Evolutionary conservation across 2,329 filamentous ascomycete species (phyloP).

Genomic region (Phialocephala sp.): DNA sequence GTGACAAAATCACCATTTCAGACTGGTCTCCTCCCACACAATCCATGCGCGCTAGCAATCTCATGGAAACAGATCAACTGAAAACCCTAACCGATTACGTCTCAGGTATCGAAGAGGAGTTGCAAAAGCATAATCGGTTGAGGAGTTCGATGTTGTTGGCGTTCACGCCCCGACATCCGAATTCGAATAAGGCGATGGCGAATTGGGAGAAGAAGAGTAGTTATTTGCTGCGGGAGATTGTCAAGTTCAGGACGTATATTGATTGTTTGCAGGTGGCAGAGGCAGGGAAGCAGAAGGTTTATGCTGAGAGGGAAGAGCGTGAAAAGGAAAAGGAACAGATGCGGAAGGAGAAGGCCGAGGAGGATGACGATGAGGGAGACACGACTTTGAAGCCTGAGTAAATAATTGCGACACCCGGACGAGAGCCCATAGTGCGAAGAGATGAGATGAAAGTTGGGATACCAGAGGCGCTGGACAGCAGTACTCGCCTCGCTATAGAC

Average conservation of each 20-base stretch:
- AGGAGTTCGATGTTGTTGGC: conserved; percentile 86
- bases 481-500: too few relatives aligned
- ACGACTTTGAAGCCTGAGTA: conserved; percentile 28
- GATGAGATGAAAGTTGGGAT: too few relatives aligned
- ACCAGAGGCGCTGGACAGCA: neutral
- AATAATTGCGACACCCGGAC: neutral
- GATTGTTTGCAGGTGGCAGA: conserved; percentile 80
- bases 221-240: conserved; percentile 89
- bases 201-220: conserved; percentile 98
- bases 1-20: conserved; percentile 81
- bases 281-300: conserved; percentile 70
- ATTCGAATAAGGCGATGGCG: conserved; percentile 82
- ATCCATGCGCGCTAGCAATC: conserved; percentile 82
- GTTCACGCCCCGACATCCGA: conserved; percentile 83
- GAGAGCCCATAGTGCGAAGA: neutral
- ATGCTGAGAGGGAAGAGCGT: conserved; percentile 58
- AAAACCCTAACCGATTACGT: conserved; percentile 79
- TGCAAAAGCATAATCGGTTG: conserved; percentile 86
- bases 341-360: conserved; percentile 29
- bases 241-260: conserved; percentile 96
- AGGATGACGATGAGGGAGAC: conserved; percentile 35
- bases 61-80: conserved; percentile 82
- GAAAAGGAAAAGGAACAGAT: conserved; percentile 27
- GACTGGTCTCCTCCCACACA: conserved; percentile 91
- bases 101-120: conserved; percentile 81